Base-by-base conservation (phyloP, 1,284 basidiomycete species). In the Anthracocystis setariae region DNA sequence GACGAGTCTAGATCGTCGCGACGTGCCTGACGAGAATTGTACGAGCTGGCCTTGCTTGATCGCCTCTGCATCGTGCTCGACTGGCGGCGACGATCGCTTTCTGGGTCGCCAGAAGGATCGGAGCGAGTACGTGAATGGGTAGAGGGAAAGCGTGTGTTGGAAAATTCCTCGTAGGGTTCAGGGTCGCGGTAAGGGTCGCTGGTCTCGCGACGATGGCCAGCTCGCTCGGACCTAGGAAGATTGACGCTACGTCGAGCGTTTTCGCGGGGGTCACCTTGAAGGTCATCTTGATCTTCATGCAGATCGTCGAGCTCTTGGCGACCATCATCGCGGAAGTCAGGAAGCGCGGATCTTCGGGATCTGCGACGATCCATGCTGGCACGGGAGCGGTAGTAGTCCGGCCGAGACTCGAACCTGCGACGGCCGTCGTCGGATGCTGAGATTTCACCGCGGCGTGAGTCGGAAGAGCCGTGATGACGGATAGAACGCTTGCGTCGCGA, bases 111-210 rank as follows among this genome's bases (percentile, higher is more conserved):
- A 5, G 8, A n/a, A 5, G 43, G 24, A 24, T 27, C 21, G 43
- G 17, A 12, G 25, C 24, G 43, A 37, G 35, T 8, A 29, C 23
- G 20, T 20, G 32, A 56, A 52, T 15, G 51, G 56, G 29, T 42
- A 55, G 33, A 27, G 12, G n/a, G 18, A 46, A 52, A 68, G 42
- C 44, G 40, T 3, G 59, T 46, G 46, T 57, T 62, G 47, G 68
- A 61, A 37, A 47, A 71, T 3, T 72, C 63, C 27, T 72, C 69
- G 25, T 50, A 66, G 1, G 69, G 69, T 40, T 72, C 69, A 12
- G 63, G 63, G 21, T 43, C 50, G 12, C 50, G 55, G 27, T 54
- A 39, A 8, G 62, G 68, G 24, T 71, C 54, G 40, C 68, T 71
- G 12, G 53, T 38, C 44, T 61, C 42, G 21, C 68, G 68, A 43